These are phyloP conservation scores for Babjeviella inositovora DNA, from an alignment of 805 yeast genomes.

Conservation along the genomic window DNA sequence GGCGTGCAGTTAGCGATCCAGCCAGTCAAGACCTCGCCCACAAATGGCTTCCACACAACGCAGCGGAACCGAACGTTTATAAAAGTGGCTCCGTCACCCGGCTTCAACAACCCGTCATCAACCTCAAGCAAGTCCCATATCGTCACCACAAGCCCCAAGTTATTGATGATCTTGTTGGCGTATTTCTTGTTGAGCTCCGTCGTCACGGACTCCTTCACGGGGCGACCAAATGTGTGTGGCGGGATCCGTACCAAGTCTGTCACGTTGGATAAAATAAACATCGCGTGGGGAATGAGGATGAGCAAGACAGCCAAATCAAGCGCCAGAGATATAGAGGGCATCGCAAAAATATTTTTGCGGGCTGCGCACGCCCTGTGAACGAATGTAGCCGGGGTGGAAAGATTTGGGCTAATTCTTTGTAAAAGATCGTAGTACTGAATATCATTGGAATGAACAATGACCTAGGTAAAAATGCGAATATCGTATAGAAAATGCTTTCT, in stretches of 20 bases:
- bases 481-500: too few relatives aligned
- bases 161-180: constrained; percentile 72
- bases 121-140: constrained; percentile 73
- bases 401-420: too few relatives aligned
- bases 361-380: too few relatives aligned
- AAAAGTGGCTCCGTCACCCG: constrained; percentile 88
- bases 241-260: constrained; percentile 80
- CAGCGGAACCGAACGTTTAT: constrained; percentile 62
- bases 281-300: too few relatives aligned
- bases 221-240: constrained; percentile 67
- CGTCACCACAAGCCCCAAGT: constrained; percentile 71
- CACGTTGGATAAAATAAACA: constrained; percentile 76
- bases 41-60: constrained; percentile 82
- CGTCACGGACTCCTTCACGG: constrained; percentile 55
- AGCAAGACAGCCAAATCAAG: too few relatives aligned
- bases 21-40: constrained; percentile 86
- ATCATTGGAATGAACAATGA: too few relatives aligned
- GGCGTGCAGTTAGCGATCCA: constrained; percentile 82
- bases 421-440: too few relatives aligned
- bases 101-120: constrained; percentile 78
- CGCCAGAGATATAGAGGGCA: too few relatives aligned
- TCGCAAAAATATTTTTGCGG: too few relatives aligned
- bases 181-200: constrained; percentile 76
- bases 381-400: too few relatives aligned
- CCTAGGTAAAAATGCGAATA: too few relatives aligned